Conservation (phyloP, 225 moss, liverwort and hornwort species). For the Marchantia polymorpha region DNA sequence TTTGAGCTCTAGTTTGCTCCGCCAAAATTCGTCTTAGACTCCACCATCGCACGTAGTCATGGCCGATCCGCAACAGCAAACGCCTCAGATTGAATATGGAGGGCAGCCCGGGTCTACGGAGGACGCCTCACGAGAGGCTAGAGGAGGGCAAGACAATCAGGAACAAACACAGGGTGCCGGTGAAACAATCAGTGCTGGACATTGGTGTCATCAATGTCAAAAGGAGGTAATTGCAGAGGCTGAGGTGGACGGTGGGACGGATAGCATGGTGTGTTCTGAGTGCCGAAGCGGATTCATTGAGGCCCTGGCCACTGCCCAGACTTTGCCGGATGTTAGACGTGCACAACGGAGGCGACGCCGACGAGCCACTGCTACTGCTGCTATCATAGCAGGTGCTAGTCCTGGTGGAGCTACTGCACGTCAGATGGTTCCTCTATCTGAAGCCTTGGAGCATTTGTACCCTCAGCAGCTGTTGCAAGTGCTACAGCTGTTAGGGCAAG, state of each 20-base stretch:
- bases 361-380: constrained; percentile 32
- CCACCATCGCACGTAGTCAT: constrained; percentile 19
- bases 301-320: constrained; percentile 47
- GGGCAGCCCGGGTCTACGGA: neutral
- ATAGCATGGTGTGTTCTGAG: constrained; percentile 47
- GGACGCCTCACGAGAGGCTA: constrained; percentile 8
- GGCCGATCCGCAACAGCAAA: constrained; percentile 42
- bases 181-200: constrained; percentile 30
- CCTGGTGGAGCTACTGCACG: constrained; percentile 28
- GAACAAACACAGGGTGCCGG: constrained; percentile 28
- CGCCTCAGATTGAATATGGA: constrained; percentile 32
- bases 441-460: constrained; percentile 51
- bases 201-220: constrained; percentile 57
- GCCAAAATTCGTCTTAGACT: neutral
- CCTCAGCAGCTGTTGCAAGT: constrained; percentile 59
- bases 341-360: constrained; percentile 47
- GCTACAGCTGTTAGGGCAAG: constrained; percentile 50
- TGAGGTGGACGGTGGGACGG: constrained; percentile 31
- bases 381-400: constrained; percentile 19
- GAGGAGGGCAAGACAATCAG: constrained; percentile 24
- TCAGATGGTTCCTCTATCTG: constrained; percentile 46
- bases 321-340: constrained; percentile 52
- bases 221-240: constrained; percentile 48
- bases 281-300: constrained; percentile 53
- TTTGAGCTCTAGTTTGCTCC: constrained; percentile 6